phyloP scores from a whole-genome alignment of 176 grass and related monocot genomes.

The Stipa capillata region DNA sequence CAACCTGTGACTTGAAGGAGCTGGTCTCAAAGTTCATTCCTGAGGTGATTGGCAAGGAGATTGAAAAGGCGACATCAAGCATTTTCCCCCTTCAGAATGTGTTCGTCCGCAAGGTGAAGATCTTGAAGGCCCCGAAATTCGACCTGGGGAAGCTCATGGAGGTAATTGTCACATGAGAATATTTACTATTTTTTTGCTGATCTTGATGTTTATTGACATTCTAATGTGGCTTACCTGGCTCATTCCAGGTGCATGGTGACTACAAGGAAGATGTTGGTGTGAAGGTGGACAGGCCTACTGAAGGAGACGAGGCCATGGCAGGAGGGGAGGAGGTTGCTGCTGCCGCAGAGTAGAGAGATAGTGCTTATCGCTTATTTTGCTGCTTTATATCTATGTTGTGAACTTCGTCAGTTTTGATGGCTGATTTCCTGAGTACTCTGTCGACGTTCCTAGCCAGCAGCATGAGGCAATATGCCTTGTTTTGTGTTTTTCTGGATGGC shows the following conservation, averaged over 20 bases:
- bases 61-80: too few relatives aligned
- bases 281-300: constrained; percentile 61
- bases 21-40: constrained; percentile 85
- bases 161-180: constrained; percentile 19
- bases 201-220: background rate
- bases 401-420: background rate
- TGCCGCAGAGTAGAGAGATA: constrained; percentile 19
- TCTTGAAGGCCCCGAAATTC: constrained; percentile 73
- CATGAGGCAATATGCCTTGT: too few relatives aligned
- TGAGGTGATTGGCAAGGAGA: constrained; percentile 84
- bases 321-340: constrained; percentile 36
- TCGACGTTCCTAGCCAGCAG: background rate
- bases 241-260: constrained; percentile 58
- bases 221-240: background rate
- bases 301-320: constrained; percentile 42
- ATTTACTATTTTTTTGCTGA: too few relatives aligned
- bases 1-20: constrained; percentile 76
- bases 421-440: background rate
- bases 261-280: constrained; percentile 72
- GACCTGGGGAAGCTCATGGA: constrained; percentile 90
- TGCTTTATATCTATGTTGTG: background rate
- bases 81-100: too few relatives aligned
- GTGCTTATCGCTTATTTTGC: background rate
- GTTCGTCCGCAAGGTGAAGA: too few relatives aligned
- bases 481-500: too few relatives aligned